phyloP scores from a whole-genome alignment of 129 eudicot species.

The Pulicaria dysenterica region DNA sequence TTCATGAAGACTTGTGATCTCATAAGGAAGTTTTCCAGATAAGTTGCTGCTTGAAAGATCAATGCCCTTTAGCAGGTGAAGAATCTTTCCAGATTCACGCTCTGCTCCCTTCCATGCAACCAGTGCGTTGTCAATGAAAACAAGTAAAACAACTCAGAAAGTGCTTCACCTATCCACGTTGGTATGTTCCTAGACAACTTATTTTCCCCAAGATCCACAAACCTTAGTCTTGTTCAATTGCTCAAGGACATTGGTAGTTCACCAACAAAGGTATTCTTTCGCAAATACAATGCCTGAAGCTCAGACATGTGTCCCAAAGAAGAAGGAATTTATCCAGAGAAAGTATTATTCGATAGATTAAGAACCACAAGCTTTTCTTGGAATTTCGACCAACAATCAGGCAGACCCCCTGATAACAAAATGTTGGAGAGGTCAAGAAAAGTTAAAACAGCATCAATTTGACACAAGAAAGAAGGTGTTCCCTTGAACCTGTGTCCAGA shows the following conservation, averaged over 20 bases:
- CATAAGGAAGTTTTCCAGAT: slow-evolving; percentile 25
- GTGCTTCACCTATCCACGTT: slow-evolving; percentile 27
- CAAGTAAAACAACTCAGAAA: slow-evolving; percentile 20
- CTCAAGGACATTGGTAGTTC: slow-evolving; percentile 27
- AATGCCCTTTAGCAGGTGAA: slow-evolving; percentile 21
- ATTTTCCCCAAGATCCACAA: slow-evolving; percentile 35
- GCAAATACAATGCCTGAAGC: slow-evolving; percentile 11
- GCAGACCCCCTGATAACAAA: slow-evolving; percentile 22
- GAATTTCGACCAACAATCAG: slow-evolving; percentile 22
- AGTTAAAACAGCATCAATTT: not conserved
- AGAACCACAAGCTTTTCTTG: slow-evolving; percentile 1
- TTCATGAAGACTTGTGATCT: slow-evolving; percentile 18
- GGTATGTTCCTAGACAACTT: slow-evolving; percentile 34
- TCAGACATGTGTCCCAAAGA: slow-evolving; percentile 15
- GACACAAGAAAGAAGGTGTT: slow-evolving; percentile 23
- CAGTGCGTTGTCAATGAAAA: slow-evolving; percentile 22
- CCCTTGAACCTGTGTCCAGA: slow-evolving; percentile 35
- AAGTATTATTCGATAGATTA: slow-evolving; percentile 31
- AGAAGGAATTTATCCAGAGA: slow-evolving; percentile 26
- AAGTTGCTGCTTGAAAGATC: slow-evolving; percentile 38
- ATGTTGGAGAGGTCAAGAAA: slow-evolving; percentile 34
- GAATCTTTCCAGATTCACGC: slow-evolving; percentile 4
- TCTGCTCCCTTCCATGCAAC: slow-evolving; percentile 32
- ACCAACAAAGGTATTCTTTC: slow-evolving; percentile 26
- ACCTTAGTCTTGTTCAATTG: slow-evolving; percentile 19